phyloP scores from a whole-genome alignment of 352 stramenopile species.

The Thalassiosira exigua region DNA sequence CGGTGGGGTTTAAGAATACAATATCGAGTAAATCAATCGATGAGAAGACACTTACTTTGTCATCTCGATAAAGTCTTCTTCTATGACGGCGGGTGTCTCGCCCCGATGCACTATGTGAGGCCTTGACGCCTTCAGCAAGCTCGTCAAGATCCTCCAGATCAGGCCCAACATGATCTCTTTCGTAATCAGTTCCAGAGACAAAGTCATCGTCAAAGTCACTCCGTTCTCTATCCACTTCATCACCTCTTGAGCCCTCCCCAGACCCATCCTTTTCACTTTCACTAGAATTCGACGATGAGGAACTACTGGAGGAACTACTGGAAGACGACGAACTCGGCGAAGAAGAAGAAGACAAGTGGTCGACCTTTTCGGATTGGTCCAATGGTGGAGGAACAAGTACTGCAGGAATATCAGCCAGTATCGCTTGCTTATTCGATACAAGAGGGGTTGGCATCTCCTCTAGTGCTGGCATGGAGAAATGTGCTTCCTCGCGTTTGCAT shows the following conservation, averaged over 20 bases:
- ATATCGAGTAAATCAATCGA: no score
- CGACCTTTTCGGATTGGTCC: slow-evolving; percentile 47
- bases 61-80: slow-evolving; percentile 81
- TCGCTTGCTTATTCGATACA: slow-evolving; percentile 45
- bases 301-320: slow-evolving; percentile 68
- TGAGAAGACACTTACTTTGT: no score
- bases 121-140: slow-evolving; percentile 65
- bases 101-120: slow-evolving; percentile 42
- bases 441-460: slow-evolving; percentile 39
- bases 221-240: slow-evolving; percentile 32
- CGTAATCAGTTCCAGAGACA: slow-evolving; percentile 65
- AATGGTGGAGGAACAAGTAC: slow-evolving; percentile 22
- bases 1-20: no score
- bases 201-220: slow-evolving; percentile 68
- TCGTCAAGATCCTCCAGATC: slow-evolving; percentile 74
- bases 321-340: slow-evolving; percentile 66
- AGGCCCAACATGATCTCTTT: slow-evolving; percentile 49
- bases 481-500: slow-evolving; percentile 1
- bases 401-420: slow-evolving; percentile 13
- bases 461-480: background rate
- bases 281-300: slow-evolving; percentile 45
- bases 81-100: slow-evolving; percentile 50
- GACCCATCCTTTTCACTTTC: slow-evolving; percentile 67
- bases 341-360: slow-evolving; percentile 60
- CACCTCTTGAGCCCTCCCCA: slow-evolving; percentile 25